Evolutionary conservation across 805 yeast species (phyloP).

Genomic region (Metschnikowia continentalis): DNA sequence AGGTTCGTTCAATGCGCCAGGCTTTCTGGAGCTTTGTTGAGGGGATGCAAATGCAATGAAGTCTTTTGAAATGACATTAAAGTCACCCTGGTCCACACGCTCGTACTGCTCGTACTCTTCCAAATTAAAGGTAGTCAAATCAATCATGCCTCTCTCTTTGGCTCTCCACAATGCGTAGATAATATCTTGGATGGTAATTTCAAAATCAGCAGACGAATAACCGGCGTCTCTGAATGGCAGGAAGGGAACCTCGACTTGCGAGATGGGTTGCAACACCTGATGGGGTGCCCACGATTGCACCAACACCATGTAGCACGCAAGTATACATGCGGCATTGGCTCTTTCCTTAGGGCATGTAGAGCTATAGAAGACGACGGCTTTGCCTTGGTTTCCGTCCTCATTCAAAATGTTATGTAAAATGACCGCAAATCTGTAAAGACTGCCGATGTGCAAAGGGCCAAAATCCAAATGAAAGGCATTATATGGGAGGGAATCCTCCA

Average conservation of each 20-base stretch:
- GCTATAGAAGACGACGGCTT: conserved; percentile 88
- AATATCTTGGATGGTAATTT: conserved; percentile 87
- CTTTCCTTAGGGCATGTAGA: conserved; percentile 75
- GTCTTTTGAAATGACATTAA: conserved; percentile 85
- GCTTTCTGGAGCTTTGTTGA: conserved; percentile 50
- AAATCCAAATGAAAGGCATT: conserved; percentile 95
- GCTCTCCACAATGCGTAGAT: conserved; percentile 98
- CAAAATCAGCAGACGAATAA: conserved; percentile 91
- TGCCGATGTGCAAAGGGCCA: conserved; percentile 94
- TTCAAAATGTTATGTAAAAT: conserved; percentile 87
- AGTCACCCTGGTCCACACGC: conserved; percentile 95
- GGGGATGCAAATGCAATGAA: conserved; percentile 98
- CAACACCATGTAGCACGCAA: conserved; percentile 91
- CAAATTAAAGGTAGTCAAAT: conserved; percentile 77
- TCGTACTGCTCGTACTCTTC: conserved; percentile 95
- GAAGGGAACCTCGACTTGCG: conserved; percentile 88
- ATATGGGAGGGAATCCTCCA: conserved; percentile 88
- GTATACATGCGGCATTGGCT: conserved; percentile 90
- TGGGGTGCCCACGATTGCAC: conserved; percentile 99
- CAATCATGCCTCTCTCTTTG: conserved; percentile 84
- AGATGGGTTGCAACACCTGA: conserved; percentile 90
- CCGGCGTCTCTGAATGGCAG: conserved; percentile 98
- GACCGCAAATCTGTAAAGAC: conserved; percentile 91
- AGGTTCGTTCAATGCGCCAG: conserved; percentile 62
- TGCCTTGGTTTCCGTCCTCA: conserved; percentile 76